Evolutionary conservation across 2,329 filamentous ascomycete genomes (phyloP).

Genomic region (Pyrenochaeta sp.): DNA sequence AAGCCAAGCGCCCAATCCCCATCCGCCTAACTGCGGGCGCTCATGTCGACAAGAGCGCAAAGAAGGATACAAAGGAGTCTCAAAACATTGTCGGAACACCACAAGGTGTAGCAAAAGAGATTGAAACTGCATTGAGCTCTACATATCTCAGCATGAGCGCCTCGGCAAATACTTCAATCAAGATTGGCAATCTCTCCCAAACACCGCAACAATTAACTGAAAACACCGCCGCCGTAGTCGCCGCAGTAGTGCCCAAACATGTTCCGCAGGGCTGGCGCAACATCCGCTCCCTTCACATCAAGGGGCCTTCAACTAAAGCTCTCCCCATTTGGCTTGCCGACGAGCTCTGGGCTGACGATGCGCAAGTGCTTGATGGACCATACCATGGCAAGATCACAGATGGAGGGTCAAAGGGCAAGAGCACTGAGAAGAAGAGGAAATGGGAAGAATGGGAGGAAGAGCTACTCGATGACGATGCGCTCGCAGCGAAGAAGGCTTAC

Average conservation of each 20-base stretch:
- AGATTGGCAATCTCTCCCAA: constrained; percentile 79
- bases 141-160: constrained; percentile 83
- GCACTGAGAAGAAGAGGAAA: constrained; percentile 47
- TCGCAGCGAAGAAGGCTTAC: constrained; percentile 47
- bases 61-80: constrained; percentile 41
- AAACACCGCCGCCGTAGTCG: constrained; percentile 76
- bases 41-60: constrained; percentile 65
- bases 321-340: constrained; percentile 95
- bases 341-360: constrained; percentile 86
- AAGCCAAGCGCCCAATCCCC: constrained; percentile 85
- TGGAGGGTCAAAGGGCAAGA: constrained; percentile 27
- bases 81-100: constrained; percentile 63
- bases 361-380: constrained; percentile 71
- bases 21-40: constrained; percentile 73
- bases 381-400: constrained; percentile 42
- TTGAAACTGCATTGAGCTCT: constrained; percentile 78
- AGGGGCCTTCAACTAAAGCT: constrained; percentile 85
- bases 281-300: constrained; percentile 85
- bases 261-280: constrained; percentile 89
- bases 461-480: constrained; percentile 45
- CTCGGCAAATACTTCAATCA: constrained; percentile 80
- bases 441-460: constrained; percentile 51
- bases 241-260: constrained; percentile 75
- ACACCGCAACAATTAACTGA: constrained; percentile 77
- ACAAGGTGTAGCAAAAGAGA: constrained; percentile 77